A percentile compares a stretch with the other conserved stretches of the same genome.
Evolutionary conservation across 176 grass and related monocot genomes (phyloP).

Genomic region (Stipa capillata): DNA sequence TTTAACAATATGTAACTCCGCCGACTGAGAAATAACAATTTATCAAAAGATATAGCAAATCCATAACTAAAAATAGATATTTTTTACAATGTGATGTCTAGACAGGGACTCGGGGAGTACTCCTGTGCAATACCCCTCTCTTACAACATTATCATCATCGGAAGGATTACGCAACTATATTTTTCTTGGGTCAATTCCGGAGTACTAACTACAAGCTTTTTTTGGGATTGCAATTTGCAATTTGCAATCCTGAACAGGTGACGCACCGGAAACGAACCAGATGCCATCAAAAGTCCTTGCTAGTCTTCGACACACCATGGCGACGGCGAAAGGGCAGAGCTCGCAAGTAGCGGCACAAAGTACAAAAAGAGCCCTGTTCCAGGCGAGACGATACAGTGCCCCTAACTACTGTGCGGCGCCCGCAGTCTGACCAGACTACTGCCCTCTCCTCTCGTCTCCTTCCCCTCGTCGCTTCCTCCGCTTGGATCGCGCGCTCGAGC

Average conservation of each 20-base stretch:
- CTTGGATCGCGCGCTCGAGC: slow-evolving; percentile 16
- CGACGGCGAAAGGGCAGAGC: background rate
- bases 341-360: background rate
- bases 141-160: background rate
- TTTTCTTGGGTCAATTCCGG: background rate
- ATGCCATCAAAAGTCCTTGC: background rate
- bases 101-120: no score
- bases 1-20: no score
- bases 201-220: background rate
- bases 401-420: slow-evolving; percentile 9
- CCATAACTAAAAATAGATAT: no score
- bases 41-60: no score
- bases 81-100: no score
- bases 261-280: background rate
- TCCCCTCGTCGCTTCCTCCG: background rate
- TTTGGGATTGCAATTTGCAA: background rate
- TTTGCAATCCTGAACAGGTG: background rate
- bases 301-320: background rate
- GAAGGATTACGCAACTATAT: background rate
- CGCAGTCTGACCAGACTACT: background rate
- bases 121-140: no score
- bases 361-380: background rate
- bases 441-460: background rate
- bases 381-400: background rate
- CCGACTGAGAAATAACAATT: no score